Percentiles rank a stretch among this genome's conserved stretches.
Evolutionary conservation across 495 filamentous ascomycete genomes (phyloP).

Genomic region (Penicillium paradoxum): DNA sequence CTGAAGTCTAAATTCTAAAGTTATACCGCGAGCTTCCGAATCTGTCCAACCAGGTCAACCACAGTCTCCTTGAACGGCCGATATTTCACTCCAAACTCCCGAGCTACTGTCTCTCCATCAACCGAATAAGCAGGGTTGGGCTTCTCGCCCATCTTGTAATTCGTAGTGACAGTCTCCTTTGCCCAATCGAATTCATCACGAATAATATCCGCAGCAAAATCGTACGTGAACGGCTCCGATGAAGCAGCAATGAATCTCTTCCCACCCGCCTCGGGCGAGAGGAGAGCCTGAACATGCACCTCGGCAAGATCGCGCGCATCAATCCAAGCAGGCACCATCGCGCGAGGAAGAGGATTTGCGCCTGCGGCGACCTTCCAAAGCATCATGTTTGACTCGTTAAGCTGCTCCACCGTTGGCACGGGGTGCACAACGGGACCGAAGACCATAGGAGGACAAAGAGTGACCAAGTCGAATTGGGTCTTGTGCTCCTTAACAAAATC

Average conservation of each 20-base stretch:
- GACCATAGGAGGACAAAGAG: slow-evolving; percentile 53
- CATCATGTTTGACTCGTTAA: slow-evolving; percentile 38
- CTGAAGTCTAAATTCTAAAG: slow-evolving; percentile 31
- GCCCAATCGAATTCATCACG: slow-evolving; percentile 25
- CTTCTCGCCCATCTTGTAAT: slow-evolving; percentile 26
- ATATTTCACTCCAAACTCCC: slow-evolving; percentile 38
- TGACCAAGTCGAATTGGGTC: slow-evolving; percentile 62
- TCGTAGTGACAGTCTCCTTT: slow-evolving; percentile 19
- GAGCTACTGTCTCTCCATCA: slow-evolving; percentile 38
- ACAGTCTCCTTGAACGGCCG: slow-evolving; percentile 38
- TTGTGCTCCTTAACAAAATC: slow-evolving; percentile 59
- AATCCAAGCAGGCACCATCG: slow-evolving; percentile 37
- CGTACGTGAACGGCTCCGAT: slow-evolving; percentile 39
- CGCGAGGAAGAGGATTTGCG: slow-evolving; percentile 24
- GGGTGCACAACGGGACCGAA: slow-evolving; percentile 44
- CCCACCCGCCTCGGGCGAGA: slow-evolving; percentile 28
- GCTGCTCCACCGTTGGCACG: slow-evolving; percentile 16
- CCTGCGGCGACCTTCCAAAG: slow-evolving; percentile 32
- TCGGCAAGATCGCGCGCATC: slow-evolving; percentile 42
- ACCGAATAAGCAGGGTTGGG: slow-evolving; percentile 25
- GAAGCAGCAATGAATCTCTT: slow-evolving; percentile 32
- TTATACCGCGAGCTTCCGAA: slow-evolving; percentile 71
- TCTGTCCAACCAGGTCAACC: slow-evolving; percentile 12
- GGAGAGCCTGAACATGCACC: slow-evolving; percentile 38
- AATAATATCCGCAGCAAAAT: slow-evolving; percentile 33